Evolutionary conservation across 129 eudicot species (phyloP), one percentile per base, ranked within the genome.

Genomic region (Flaveria sonorensis): DNA sequence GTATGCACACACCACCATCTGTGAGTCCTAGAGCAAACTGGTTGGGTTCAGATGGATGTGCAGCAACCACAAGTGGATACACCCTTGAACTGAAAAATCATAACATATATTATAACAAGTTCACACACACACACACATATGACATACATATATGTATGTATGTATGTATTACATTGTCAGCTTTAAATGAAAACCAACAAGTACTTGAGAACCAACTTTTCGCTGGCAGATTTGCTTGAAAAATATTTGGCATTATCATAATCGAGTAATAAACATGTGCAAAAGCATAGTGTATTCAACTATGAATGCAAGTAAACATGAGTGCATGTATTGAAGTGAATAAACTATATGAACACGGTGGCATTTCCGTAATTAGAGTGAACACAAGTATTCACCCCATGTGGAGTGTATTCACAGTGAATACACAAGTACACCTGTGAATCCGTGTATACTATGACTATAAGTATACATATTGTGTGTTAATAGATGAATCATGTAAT

Each of bases 11-110:
- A 21, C 92, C 96, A 28, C 97, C 97, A 80, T 89, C 96, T 9
- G 84, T 92, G 26, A 92, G 92, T 66, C 97, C 97, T 60, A 92
- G 65, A 55, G 97, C 97, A 78, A 92, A 92, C 66, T 92, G 97
- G 77, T 86, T 89, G 5, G 90, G 71, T 69, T 92, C 92, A 1
- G 88, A 83, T 47, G 97, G 97, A 75, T 92, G 97, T 65, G 97
- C 90, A 21, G 97, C 97, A 28, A 92, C 81, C 53, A 89, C 94
- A 42, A 87, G 85, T 16, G 97, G 97, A 75, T 83, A 82, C 30
- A 87, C 89, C 85, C 90, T 89, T 59, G 81, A 36, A 76, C 91
- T 87, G 87, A 81, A 43, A 63, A 62, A 71, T 36, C 50, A 65
- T 45, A 71, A 66, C 56, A 76, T 67, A 51, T 63, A 28, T 67